Evolutionary conservation across 2,329 filamentous ascomycete species (phyloP).

Genomic region (Aspergillus floridensis): DNA sequence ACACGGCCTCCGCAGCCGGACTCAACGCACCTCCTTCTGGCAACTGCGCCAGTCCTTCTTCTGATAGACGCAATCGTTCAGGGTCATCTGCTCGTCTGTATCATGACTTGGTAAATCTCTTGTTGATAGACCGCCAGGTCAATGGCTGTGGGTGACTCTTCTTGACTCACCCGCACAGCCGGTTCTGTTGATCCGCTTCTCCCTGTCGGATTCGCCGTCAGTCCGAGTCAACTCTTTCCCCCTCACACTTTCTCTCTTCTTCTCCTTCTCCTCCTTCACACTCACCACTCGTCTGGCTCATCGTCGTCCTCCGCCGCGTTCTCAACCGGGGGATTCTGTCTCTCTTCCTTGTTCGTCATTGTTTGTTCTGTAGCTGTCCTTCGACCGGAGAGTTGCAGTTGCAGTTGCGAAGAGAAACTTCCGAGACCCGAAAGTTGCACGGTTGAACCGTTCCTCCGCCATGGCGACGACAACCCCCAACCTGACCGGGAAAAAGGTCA

Average conservation of each 20-base stretch:
- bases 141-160: not conserved
- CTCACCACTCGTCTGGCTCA: slow-evolving; percentile 91
- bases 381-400: slow-evolving; percentile 1
- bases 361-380: slow-evolving; percentile 21
- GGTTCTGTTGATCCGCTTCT: slow-evolving; percentile 96
- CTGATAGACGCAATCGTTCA: slow-evolving; percentile 95
- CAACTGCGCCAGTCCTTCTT: slow-evolving; percentile 95
- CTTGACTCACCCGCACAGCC: slow-evolving; percentile 73
- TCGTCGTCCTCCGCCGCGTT: slow-evolving; percentile 63
- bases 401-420: not conserved
- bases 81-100: slow-evolving; percentile 77
- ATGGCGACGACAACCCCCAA: slow-evolving; percentile 32
- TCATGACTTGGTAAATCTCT: slow-evolving; percentile 1
- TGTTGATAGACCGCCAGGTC: not conserved
- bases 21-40: slow-evolving; percentile 71
- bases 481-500: slow-evolving; percentile 67
- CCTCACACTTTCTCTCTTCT: not conserved
- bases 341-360: slow-evolving; percentile 56
- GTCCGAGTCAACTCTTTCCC: not conserved
- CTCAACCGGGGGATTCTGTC: slow-evolving; percentile 42
- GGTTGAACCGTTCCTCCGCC: not conserved
- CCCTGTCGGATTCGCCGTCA: slow-evolving; percentile 57
- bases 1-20: not conserved
- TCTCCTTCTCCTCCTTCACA: not conserved
- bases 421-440: not conserved